Evolutionary conservation across 306 rosid genomes (phyloP).

Genomic region (Corylus avellana): DNA sequence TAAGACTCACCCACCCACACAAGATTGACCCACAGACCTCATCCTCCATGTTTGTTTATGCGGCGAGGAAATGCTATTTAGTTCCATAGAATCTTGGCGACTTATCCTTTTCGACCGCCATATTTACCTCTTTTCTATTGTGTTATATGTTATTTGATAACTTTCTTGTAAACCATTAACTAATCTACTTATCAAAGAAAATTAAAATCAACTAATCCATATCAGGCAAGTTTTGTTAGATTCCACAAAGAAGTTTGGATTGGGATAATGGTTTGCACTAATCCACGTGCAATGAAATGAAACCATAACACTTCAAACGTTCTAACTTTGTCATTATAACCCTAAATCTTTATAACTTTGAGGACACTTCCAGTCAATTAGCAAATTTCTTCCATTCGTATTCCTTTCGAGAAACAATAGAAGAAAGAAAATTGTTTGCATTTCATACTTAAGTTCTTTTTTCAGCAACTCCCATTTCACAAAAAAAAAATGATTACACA

Average conservation of each 20-base stretch:
- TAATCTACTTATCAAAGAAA: neutral
- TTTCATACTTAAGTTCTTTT: neutral
- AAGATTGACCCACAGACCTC: neutral
- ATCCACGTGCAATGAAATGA: neutral
- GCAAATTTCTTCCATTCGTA: neutral
- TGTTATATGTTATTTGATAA: neutral
- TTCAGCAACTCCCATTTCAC: neutral
- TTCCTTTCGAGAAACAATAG: neutral
- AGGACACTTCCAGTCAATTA: neutral
- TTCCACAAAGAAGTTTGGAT: neutral
- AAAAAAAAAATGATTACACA: neutral
- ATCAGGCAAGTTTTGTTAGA: neutral
- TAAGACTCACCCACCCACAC: neutral
- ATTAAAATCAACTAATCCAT: neutral
- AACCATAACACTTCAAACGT: neutral
- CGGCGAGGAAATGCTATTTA: neutral
- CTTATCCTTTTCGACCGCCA: neutral
- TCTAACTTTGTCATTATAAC: neutral
- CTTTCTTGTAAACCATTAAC: neutral
- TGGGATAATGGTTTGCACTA: neutral
- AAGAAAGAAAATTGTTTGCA: neutral
- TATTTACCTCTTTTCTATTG: neutral
- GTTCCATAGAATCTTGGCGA: neutral
- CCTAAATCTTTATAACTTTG: neutral
- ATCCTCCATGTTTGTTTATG: neutral